These are phyloP conservation scores for Pythium rishiriense DNA, from an alignment of 352 stramenopile genomes.

Conservation along the genomic window DNA sequence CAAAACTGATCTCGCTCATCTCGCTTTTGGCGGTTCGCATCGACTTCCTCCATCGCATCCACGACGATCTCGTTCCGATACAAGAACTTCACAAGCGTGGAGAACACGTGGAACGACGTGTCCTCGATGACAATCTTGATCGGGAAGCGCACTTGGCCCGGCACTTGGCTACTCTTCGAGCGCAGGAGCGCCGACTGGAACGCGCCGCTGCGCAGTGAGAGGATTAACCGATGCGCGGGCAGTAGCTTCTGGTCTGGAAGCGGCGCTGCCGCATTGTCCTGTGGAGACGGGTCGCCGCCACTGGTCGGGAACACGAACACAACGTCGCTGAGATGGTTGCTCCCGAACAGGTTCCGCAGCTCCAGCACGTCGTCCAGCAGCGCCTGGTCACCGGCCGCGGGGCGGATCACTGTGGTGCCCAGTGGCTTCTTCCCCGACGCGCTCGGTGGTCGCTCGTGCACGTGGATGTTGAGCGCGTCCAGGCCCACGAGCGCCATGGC, in stretches of 20 bases:
- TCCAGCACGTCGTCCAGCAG: slow-evolving; percentile 55
- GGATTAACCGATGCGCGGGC: slow-evolving; percentile 72
- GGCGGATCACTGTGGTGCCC: neutral
- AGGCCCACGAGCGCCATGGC: slow-evolving; percentile 3
- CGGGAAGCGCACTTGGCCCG: slow-evolving; percentile 70
- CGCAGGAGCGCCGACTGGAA: slow-evolving; percentile 64
- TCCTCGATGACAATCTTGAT: slow-evolving; percentile 84
- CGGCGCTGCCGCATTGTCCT: neutral
- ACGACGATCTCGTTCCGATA: slow-evolving; percentile 73
- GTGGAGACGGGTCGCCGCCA: neutral
- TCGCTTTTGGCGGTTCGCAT: slow-evolving; percentile 14
- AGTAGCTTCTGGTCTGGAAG: slow-evolving; percentile 46
- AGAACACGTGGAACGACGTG: slow-evolving; percentile 75
- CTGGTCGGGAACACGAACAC: slow-evolving; percentile 64
- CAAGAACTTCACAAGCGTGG: slow-evolving; percentile 63
- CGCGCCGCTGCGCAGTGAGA: slow-evolving; percentile 72
- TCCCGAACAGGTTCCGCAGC: slow-evolving; percentile 61
- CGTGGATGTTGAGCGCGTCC: neutral
- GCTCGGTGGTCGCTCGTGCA: neutral
- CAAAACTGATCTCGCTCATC: slow-evolving; percentile 54
- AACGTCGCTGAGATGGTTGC: slow-evolving; percentile 77
- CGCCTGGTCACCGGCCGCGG: slow-evolving; percentile 18
- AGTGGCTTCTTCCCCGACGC: neutral
- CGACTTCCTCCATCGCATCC: neutral
- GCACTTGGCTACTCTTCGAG: slow-evolving; percentile 69